Base-by-base conservation (phyloP, 2,329 filamentous ascomycete genomes). In the Trichoderma breve region DNA sequence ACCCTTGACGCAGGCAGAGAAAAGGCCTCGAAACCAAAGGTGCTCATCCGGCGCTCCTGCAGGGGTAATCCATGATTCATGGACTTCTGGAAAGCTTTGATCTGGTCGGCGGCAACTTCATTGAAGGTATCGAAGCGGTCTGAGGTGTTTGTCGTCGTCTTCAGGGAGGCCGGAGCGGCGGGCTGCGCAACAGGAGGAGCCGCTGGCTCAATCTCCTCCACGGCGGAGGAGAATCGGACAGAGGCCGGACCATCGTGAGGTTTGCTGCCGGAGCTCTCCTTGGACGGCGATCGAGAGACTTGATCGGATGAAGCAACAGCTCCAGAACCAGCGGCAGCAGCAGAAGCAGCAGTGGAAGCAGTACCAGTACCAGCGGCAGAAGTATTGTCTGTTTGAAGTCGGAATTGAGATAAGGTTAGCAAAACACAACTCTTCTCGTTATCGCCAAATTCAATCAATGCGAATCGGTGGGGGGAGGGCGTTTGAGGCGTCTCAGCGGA, bases 21-120 rank as follows among this genome's bases (percentile, higher is more conserved):
- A 74, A 97, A 91, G 39, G 95, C 92, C 80, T 98, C 95, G 78
- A 95, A 98, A 57, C 92, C 91, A 82, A 94, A 97, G 79, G 94
- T 93, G 79, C 92, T 92, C 85, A 97, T 89, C 74, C 95, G 90
- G 71, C 90, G 88, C 77, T 95, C 92, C 83, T 98, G 95, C 73
- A 97, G 86, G 76, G 91, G 90, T 61, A 90, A 88, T 74, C 90
- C 89, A 75, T 94, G 92, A 24, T 53, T 53, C 30, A 97, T 84
- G 28, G 89, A 91, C 76, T 90, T 89, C 65, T 92, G 91, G 73
- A 97, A 84, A 73, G 90, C 90, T 75, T 88, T 89, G 71, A 97
- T 85, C 78, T 95, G 88, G 71, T 93, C 90, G 21, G 84, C 82
- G 6, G 86, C 85, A 63, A 86, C 82, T 73, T 84, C 82, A 63